phyloP scores from a whole-genome alignment of 2,329 filamentous ascomycete genomes.

The Calonectria naviculata region DNA sequence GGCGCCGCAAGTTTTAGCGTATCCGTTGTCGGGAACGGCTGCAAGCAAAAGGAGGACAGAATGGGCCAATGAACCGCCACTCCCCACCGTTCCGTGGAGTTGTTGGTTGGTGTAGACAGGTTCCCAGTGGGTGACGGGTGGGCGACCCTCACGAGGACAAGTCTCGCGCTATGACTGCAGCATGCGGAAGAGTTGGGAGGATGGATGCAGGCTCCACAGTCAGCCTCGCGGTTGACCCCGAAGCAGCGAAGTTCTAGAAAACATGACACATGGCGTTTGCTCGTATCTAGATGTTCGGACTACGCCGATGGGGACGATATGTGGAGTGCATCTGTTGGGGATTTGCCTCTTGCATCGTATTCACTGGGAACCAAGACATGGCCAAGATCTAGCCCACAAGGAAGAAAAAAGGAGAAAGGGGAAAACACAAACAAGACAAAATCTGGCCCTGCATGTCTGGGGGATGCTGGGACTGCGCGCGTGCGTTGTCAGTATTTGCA shows the following conservation, averaged over 20 bases:
- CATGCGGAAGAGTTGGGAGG: background rate
- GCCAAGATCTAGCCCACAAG: background rate
- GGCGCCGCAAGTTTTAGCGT: background rate
- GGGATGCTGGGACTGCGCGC: background rate
- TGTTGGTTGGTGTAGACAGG: constrained; percentile 22
- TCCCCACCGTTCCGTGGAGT: background rate
- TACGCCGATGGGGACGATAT: constrained; percentile 8
- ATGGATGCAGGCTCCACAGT: constrained; percentile 16
- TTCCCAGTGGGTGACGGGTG: background rate
- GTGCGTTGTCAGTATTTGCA: background rate
- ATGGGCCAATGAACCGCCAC: too few relatives aligned
- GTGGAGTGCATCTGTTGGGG: background rate
- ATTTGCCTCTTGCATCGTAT: constrained; percentile 10
- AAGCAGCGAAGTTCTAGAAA: constrained; percentile 35
- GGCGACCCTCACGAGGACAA: constrained; percentile 20
- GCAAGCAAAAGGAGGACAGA: constrained; percentile 10
- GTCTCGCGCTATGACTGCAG: constrained; percentile 26
- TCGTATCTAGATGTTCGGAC: constrained; percentile 4
- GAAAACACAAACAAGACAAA: background rate
- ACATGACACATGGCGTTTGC: constrained; percentile 30
- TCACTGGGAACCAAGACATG: background rate
- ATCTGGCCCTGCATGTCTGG: background rate
- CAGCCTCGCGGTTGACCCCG: constrained; percentile 21
- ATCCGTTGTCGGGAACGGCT: constrained; percentile 10
- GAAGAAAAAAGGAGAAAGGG: background rate